Percentiles rank a stretch among this genome's conserved stretches.
Conservation (phyloP, 139 green algal species). For the Micractinium conductrix region DNA sequence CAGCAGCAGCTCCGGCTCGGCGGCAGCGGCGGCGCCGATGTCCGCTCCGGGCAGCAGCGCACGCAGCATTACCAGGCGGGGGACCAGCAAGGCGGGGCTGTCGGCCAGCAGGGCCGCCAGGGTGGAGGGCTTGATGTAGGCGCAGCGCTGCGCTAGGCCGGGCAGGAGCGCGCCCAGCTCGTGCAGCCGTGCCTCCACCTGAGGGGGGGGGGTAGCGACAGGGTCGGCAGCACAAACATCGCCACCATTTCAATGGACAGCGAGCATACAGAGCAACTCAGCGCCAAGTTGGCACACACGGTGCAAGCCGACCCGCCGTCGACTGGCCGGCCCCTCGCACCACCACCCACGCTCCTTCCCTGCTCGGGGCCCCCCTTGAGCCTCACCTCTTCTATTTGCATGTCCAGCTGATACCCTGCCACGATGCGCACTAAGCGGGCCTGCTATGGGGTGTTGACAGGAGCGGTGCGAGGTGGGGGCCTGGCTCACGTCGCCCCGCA, state of each 20-base stretch:
- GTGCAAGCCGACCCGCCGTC: neutral
- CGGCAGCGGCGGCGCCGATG: slow-evolving; percentile 21
- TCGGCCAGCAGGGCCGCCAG: slow-evolving; percentile 44
- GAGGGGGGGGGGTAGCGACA: no score
- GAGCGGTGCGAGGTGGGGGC: no score
- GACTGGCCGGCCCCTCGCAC: no score
- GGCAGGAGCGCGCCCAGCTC: slow-evolving; percentile 25
- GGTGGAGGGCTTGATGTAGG: slow-evolving; percentile 41
- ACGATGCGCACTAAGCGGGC: slow-evolving; percentile 46
- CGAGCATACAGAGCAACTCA: no score
- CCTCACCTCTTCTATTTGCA: slow-evolving; percentile 25
- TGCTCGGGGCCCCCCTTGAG: no score
- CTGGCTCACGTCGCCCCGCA: no score
- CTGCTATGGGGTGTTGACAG: neutral
- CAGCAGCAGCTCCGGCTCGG: slow-evolving; percentile 44
- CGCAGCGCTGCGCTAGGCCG: slow-evolving; percentile 13
- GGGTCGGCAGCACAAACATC: no score
- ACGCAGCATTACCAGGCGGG: slow-evolving; percentile 25
- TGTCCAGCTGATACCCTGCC: slow-evolving; percentile 31
- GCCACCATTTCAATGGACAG: no score
- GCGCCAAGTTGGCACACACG: neutral
- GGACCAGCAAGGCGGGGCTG: slow-evolving; percentile 16
- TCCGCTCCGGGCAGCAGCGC: slow-evolving; percentile 37
- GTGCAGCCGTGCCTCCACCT: no score
- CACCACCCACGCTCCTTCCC: no score